phyloP scores from a whole-genome alignment of 768 basidiomycete genomes.

The Glaciozyma martinii region DNA sequence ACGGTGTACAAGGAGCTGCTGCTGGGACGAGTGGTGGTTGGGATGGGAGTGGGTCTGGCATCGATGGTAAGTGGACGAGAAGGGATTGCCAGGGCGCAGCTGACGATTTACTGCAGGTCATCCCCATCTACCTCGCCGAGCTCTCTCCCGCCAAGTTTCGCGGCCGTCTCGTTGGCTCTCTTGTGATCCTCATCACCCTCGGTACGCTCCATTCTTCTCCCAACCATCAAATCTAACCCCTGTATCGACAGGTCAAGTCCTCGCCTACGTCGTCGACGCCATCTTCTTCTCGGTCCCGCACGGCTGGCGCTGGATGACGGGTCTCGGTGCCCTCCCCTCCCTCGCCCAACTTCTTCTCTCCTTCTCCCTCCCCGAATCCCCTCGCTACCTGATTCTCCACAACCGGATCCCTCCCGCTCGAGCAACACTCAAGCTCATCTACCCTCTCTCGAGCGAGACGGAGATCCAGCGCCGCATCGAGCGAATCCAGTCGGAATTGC shows the following conservation, averaged over 20 bases:
- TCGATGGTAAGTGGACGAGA: neutral
- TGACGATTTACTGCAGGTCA: neutral
- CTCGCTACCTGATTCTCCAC: neutral
- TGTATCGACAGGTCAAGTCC: conserved; percentile 15
- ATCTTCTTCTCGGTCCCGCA: neutral
- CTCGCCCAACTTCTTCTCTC: conserved; percentile 16
- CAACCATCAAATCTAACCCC: neutral
- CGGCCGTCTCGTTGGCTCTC: conserved; percentile 21
- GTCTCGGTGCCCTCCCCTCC: conserved; percentile 18
- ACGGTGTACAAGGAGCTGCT: conserved; percentile 28
- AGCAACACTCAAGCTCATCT: neutral
- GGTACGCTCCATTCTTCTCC: neutral
- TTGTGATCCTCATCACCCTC: conserved; percentile 24
- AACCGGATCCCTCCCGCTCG: conserved; percentile 8
- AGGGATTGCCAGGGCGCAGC: too few relatives aligned
- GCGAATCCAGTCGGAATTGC: conserved; percentile 4
- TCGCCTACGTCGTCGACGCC: conserved; percentile 26
- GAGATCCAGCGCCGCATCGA: conserved; percentile 14
- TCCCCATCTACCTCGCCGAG: conserved; percentile 29
- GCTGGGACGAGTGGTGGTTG: conserved; percentile 22
- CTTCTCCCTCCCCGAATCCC: conserved; percentile 25
- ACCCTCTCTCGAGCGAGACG: neutral
- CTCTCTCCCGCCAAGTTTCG: conserved; percentile 16
- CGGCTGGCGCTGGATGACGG: conserved; percentile 28
- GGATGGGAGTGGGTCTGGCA: conserved; percentile 22